Conservation (phyloP, 2,329 filamentous ascomycete genomes). For the Talaromyces rugulosus region DNA sequence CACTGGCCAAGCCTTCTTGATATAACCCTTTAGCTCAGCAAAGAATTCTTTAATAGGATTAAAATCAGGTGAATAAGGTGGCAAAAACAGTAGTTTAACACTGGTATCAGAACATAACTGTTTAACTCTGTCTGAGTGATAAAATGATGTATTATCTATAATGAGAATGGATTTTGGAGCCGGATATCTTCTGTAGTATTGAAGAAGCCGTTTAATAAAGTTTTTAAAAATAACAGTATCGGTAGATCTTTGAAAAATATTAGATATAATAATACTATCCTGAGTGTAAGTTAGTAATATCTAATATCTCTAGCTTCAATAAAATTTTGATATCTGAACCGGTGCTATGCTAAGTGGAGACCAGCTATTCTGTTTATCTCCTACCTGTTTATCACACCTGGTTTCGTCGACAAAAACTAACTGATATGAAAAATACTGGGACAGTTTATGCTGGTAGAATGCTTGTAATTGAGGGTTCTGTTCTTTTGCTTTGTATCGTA, state of each 20-base stretch:
- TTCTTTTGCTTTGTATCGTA: constrained; percentile 26
- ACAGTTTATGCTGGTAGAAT: no score
- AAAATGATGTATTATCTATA: constrained; percentile 18
- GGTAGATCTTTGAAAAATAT: constrained; percentile 27
- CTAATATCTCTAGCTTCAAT: constrained; percentile 20
- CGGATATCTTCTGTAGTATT: constrained; percentile 20
- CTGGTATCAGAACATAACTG: not conserved
- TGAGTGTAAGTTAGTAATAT: constrained; percentile 30
- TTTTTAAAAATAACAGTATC: constrained; percentile 26
- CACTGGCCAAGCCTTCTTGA: constrained; percentile 24
- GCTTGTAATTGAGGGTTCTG: no score
- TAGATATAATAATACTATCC: no score
- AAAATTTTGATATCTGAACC: constrained; percentile 19
- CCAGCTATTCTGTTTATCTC: constrained; percentile 35
- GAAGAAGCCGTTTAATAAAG: constrained; percentile 25
- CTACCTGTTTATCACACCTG: constrained; percentile 16
- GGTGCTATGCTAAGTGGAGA: constrained; percentile 27
- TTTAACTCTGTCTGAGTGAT: not conserved
- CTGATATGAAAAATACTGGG: no score
- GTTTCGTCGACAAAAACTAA: no score
- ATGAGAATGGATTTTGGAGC: constrained; percentile 24
- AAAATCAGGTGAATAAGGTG: constrained; percentile 31
- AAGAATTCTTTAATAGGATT: constrained; percentile 33
- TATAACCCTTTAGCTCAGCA: constrained; percentile 28
- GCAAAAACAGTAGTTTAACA: constrained; percentile 14